Percentiles rank a stretch among this genome's conserved stretches.
These are phyloP conservation scores for Triticum timopheevii DNA, from an alignment of 176 grass and related monocot genomes.

Conservation along the genomic window DNA sequence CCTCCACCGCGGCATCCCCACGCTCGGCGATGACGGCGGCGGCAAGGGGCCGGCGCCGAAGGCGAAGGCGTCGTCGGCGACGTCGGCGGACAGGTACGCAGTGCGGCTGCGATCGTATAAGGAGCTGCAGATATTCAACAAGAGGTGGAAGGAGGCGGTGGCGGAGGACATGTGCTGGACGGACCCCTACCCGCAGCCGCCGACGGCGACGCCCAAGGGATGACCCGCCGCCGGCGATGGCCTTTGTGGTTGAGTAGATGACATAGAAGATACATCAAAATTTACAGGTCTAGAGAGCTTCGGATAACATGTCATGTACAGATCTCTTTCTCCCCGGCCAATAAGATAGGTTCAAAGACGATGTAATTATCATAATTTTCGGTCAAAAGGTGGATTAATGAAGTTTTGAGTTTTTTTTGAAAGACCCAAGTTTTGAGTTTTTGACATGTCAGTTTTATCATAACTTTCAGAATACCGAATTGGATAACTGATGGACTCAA, in stretches of 20 bases:
- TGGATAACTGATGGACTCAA: no score
- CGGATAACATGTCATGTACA: slow-evolving; percentile 25
- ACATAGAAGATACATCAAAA: slow-evolving; percentile 18
- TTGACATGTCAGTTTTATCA: not conserved
- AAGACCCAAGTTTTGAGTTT: not conserved
- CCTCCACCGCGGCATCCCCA: slow-evolving; percentile 69
- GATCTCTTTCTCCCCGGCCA: not conserved
- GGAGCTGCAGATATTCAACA: slow-evolving; percentile 65
- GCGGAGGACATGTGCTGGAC: slow-evolving; percentile 72
- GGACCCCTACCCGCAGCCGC: slow-evolving; percentile 52
- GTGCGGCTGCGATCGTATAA: slow-evolving; percentile 72
- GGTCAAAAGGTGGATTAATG: not conserved
- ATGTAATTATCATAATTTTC: slow-evolving; percentile 1
- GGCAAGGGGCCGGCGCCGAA: not conserved
- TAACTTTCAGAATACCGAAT: no score
- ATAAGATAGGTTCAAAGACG: slow-evolving; percentile 5
- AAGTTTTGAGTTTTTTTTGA: slow-evolving; percentile 7
- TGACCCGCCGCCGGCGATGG: slow-evolving; percentile 11
- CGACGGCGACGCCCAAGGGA: slow-evolving; percentile 7
- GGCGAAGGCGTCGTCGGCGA: slow-evolving; percentile 8
- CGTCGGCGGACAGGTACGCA: slow-evolving; percentile 38
- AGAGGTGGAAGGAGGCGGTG: slow-evolving; percentile 68
- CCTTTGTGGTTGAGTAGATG: not conserved
- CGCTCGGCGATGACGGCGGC: slow-evolving; percentile 50
- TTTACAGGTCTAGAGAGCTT: slow-evolving; percentile 2